These are phyloP conservation scores for Panicum virgatum DNA, from an alignment of 202 grass and related monocot species.

Conservation along the genomic window DNA sequence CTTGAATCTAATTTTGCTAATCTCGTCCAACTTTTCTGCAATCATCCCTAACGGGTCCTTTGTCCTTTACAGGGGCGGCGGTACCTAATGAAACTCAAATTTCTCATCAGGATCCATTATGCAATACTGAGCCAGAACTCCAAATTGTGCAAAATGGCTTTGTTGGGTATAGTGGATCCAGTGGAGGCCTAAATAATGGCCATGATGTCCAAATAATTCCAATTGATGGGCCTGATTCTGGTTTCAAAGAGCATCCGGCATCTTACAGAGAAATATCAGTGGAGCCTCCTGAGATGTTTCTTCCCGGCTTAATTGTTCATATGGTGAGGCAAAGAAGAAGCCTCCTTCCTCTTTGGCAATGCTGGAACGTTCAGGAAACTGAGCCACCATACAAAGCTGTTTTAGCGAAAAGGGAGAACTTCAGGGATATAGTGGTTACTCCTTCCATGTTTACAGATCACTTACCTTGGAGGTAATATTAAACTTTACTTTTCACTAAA, in stretches of 20 bases:
- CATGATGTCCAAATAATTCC: constrained; percentile 44
- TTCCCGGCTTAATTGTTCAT: constrained; percentile 81
- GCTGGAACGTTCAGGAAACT: constrained; percentile 59
- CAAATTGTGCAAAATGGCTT: constrained; percentile 47
- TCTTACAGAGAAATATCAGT: constrained; percentile 59
- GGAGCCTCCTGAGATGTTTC: constrained; percentile 88
- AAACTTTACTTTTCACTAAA: background rate
- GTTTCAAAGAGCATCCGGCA: constrained; percentile 32
- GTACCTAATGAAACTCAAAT: constrained; percentile 39
- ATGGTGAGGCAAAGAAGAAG: constrained; percentile 70
- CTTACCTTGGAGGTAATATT: constrained; percentile 87
- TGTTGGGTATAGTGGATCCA: constrained; percentile 32
- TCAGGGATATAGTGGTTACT: constrained; percentile 72
- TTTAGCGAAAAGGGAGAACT: constrained; percentile 71
- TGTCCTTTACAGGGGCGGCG: constrained; percentile 39
- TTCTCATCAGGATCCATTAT: constrained; percentile 37
- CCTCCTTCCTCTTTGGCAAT: constrained; percentile 83
- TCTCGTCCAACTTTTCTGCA: constrained; percentile 4
- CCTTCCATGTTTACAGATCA: constrained; percentile 97
- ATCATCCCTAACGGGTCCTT: background rate
- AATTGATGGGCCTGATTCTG: constrained; percentile 45
- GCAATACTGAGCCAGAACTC: constrained; percentile 48
- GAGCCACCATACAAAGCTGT: constrained; percentile 77
- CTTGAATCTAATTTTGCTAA: constrained; percentile 1
- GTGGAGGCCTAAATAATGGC: constrained; percentile 25